phyloP scores from a whole-genome alignment of 257 asterid species.

The Nicotiana otophora region DNA sequence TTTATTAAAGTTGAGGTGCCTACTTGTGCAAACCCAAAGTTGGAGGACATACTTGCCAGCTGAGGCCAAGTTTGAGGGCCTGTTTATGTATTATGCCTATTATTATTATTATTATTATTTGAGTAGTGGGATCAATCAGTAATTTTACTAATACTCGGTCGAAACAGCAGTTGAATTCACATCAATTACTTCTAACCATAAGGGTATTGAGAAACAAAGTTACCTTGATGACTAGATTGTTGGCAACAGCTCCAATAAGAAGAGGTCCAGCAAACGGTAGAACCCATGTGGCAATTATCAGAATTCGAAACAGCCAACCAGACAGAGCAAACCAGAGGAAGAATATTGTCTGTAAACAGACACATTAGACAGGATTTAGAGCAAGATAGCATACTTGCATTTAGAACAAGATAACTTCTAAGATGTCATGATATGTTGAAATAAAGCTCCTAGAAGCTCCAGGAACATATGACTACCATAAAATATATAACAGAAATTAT shows the following conservation, averaged over 20 bases:
- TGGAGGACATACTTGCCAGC: too few species aligned
- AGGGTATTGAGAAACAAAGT: slow-evolving; percentile 2
- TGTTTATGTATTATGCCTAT: not conserved
- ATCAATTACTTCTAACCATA: not conserved
- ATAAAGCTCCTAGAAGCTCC: not conserved
- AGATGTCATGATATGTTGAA: not conserved
- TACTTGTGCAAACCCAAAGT: too few species aligned
- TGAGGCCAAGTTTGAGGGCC: too few species aligned
- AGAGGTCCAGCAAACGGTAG: slow-evolving; percentile 98
- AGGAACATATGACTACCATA: not conserved
- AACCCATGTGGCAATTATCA: slow-evolving; percentile 79
- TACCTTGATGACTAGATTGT: slow-evolving; percentile 93
- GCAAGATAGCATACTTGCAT: not conserved
- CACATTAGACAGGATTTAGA: not conserved
- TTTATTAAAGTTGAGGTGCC: too few species aligned
- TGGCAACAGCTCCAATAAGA: slow-evolving; percentile 74
- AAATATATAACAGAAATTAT: not conserved
- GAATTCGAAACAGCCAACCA: slow-evolving; percentile 86
- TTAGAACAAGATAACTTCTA: not conserved
- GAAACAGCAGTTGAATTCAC: not conserved
- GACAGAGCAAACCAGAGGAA: slow-evolving; percentile 97
- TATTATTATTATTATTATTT: not conserved
- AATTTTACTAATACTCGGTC: not conserved
- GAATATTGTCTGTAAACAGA: slow-evolving; percentile 69
- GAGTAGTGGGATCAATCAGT: not conserved